phyloP scores from a whole-genome alignment of 73 alveolate genomes.

The Tetrahymena malaccensis region DNA sequence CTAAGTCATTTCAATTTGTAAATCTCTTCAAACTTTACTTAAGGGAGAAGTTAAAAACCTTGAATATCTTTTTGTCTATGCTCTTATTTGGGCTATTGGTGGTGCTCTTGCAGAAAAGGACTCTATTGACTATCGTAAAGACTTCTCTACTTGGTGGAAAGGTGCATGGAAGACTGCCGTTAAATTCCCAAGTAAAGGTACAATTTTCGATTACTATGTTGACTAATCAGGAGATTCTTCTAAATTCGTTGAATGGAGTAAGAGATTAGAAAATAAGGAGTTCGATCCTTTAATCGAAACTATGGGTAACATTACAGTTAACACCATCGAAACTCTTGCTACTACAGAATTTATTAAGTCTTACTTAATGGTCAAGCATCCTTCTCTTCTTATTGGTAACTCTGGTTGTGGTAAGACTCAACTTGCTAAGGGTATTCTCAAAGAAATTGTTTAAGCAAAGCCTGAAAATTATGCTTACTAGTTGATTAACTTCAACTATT shows the following conservation, averaged over 20 bases:
- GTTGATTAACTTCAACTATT: conserved; percentile 97
- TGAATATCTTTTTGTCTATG: conserved; percentile 94
- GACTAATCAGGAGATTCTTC: conserved; percentile 80
- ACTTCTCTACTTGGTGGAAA: conserved; percentile 99
- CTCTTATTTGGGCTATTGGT: conserved; percentile 98
- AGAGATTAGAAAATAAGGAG: conserved; percentile 74
- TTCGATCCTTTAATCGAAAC: conserved; percentile 51
- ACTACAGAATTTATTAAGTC: conserved; percentile 54
- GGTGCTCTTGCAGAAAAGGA: conserved; percentile 97
- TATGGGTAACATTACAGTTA: conserved; percentile 84
- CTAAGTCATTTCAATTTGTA: conserved; percentile 86
- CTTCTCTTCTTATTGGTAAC: conserved; percentile 95
- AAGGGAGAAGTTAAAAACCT: conserved; percentile 89
- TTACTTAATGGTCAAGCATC: conserved; percentile 39
- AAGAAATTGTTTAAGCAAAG: conserved; percentile 67
- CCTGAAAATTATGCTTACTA: conserved; percentile 82
- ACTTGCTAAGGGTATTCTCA: conserved; percentile 94
- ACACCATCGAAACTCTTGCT: conserved; percentile 96
- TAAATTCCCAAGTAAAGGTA: conserved; percentile 99
- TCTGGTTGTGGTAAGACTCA: conserved; percentile 99
- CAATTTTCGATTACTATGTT: conserved; percentile 97
- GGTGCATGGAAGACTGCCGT: conserved; percentile 96
- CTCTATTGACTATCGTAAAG: conserved; percentile 97
- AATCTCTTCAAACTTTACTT: conserved; percentile 83
- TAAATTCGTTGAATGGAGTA: conserved; percentile 96